Conservation (phyloP, 2,329 filamentous ascomycete species). For the Pyricularia sp. region DNA sequence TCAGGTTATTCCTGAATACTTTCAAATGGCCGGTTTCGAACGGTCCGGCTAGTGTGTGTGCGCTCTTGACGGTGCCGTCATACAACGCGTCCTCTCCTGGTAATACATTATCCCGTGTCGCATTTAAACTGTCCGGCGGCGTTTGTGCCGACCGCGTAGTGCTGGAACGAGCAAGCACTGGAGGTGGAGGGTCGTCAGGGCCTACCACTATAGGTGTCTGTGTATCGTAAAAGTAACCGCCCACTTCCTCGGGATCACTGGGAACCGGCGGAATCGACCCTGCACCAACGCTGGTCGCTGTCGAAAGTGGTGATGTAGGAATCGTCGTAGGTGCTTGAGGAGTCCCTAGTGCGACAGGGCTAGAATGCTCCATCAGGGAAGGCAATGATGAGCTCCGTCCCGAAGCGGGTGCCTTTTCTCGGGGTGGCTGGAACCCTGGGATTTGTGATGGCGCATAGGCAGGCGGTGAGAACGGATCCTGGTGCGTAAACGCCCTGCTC, state of each 20-base stretch:
- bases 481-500: background rate
- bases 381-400: slow-evolving; percentile 7
- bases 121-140: slow-evolving; percentile 13
- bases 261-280: background rate
- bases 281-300: slow-evolving; percentile 1
- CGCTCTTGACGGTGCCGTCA: slow-evolving; percentile 17
- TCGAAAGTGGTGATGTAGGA: background rate
- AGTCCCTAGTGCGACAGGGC: slow-evolving; percentile 4
- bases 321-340: background rate
- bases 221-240: slow-evolving; percentile 11
- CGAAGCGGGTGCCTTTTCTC: background rate
- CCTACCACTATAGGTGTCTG: slow-evolving; percentile 16
- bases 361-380: slow-evolving; percentile 15
- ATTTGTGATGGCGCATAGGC: slow-evolving; percentile 1
- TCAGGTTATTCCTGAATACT: slow-evolving; percentile 18
- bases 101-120: slow-evolving; percentile 17
- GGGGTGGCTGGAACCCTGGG: background rate
- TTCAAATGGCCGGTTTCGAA: slow-evolving; percentile 17
- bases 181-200: slow-evolving; percentile 2
- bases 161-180: background rate
- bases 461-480: slow-evolving; percentile 1
- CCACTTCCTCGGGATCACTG: background rate
- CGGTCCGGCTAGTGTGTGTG: slow-evolving; percentile 12
- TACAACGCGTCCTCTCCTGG: slow-evolving; percentile 18
- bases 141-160: slow-evolving; percentile 9